Evolutionary conservation across 2,329 filamentous ascomycete genomes (phyloP).

Genomic region (Claviceps pusilla): DNA sequence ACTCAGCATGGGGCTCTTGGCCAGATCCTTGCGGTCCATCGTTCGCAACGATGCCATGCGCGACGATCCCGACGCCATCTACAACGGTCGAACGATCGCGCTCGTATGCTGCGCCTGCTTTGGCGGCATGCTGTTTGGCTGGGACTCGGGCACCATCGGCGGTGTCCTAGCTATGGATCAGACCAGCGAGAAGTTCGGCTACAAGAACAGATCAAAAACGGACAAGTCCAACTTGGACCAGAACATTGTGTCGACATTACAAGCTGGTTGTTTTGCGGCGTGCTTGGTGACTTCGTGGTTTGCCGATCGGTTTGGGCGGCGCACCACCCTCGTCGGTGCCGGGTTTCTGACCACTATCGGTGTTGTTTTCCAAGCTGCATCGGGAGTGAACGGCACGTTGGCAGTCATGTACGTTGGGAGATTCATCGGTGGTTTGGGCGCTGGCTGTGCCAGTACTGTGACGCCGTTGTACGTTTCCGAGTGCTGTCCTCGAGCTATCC

Average conservation of each 20-base stretch:
- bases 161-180: slow-evolving; percentile 47
- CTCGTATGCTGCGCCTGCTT: slow-evolving; percentile 52
- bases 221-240: slow-evolving; percentile 39
- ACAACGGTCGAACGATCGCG: slow-evolving; percentile 53
- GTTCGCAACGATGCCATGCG: slow-evolving; percentile 60
- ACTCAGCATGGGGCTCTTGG: slow-evolving; percentile 22
- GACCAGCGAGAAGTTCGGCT: slow-evolving; percentile 34
- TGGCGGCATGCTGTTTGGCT: slow-evolving; percentile 41
- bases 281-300: slow-evolving; percentile 41
- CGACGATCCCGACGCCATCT: slow-evolving; percentile 49
- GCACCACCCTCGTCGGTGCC: slow-evolving; percentile 36
- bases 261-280: slow-evolving; percentile 53
- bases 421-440: slow-evolving; percentile 34
- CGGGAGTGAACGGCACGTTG: slow-evolving; percentile 37
- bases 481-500: slow-evolving; percentile 34
- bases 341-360: slow-evolving; percentile 45
- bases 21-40: slow-evolving; percentile 35
- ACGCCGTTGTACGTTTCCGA: slow-evolving; percentile 32
- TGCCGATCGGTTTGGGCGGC: slow-evolving; percentile 41
- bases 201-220: slow-evolving; percentile 12
- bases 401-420: slow-evolving; percentile 52
- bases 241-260: slow-evolving; percentile 56
- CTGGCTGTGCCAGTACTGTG: slow-evolving; percentile 33
- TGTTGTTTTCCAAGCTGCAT: slow-evolving; percentile 47
- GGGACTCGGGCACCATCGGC: slow-evolving; percentile 50